A percentile compares a stretch with the other conserved stretches of the same genome.
Evolutionary conservation across 345 rosid species (phyloP).

Genomic region (Brassica carinata): DNA sequence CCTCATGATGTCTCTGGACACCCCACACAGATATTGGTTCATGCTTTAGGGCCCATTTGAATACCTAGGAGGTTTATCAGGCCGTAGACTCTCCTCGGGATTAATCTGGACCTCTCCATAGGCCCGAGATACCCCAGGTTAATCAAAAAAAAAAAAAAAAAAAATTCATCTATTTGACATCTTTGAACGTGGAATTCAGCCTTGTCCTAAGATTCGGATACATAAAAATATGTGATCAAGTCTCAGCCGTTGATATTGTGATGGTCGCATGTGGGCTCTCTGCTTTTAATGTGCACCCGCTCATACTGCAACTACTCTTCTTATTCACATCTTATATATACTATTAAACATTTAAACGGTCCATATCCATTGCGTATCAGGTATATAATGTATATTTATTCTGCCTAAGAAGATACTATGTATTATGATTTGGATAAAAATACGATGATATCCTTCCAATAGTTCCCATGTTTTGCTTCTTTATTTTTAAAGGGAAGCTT

Average conservation of each 20-base stretch:
- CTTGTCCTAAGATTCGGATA: slow-evolving; percentile 28
- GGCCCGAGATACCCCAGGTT: too few species aligned
- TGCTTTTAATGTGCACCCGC: slow-evolving; percentile 35
- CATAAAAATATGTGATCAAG: slow-evolving; percentile 8
- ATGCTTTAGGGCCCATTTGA: too few species aligned
- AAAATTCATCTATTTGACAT: neutral
- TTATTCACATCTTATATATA: slow-evolving; percentile 7
- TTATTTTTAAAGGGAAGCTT: neutral
- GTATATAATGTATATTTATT: neutral
- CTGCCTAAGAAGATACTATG: slow-evolving; percentile 16
- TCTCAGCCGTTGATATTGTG: slow-evolving; percentile 11
- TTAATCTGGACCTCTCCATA: too few species aligned
- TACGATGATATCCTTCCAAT: slow-evolving; percentile 15
- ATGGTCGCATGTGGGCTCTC: slow-evolving; percentile 30
- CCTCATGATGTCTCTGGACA: too few species aligned
- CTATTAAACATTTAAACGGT: neutral
- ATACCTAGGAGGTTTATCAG: too few species aligned
- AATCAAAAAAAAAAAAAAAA: neutral
- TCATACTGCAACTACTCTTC: slow-evolving; percentile 39
- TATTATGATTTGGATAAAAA: neutral
- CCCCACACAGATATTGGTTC: too few species aligned
- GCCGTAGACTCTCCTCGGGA: too few species aligned
- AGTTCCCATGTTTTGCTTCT: neutral
- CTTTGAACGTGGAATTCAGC: slow-evolving; percentile 9
- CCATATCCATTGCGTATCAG: slow-evolving; percentile 35